Conservation (phyloP, 106 monocot species). For the Amphibolis antarctica region DNA sequence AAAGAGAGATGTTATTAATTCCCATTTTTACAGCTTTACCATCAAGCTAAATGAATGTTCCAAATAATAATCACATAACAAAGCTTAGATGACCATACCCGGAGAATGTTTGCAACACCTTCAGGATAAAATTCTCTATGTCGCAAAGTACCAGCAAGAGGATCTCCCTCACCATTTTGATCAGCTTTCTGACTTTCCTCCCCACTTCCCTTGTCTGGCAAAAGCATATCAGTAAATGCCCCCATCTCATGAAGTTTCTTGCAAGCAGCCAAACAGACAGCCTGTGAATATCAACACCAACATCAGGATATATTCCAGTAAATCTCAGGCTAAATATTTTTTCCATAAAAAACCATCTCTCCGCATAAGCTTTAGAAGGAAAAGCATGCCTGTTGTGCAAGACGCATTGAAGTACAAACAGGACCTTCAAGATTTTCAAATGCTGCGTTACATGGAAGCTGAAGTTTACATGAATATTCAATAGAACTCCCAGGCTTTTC, state of each 20-base stretch:
- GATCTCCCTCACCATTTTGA: slow-evolving; percentile 66
- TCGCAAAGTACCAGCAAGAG: slow-evolving; percentile 77
- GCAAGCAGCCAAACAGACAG: slow-evolving; percentile 95
- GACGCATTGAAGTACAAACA: slow-evolving; percentile 79
- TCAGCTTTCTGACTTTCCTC: slow-evolving; percentile 67
- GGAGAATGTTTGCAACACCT: slow-evolving; percentile 76
- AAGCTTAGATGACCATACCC: slow-evolving; percentile 17
- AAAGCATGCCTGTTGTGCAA: slow-evolving; percentile 72
- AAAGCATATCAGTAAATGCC: slow-evolving; percentile 94
- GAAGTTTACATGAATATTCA: slow-evolving; percentile 96
- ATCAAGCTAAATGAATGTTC: background rate
- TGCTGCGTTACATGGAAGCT: slow-evolving; percentile 95
- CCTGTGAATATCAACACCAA: slow-evolving; percentile 30
- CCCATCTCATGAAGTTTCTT: slow-evolving; percentile 99
- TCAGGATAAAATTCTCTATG: slow-evolving; percentile 99
- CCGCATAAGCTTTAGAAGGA: background rate
- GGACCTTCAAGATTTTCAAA: slow-evolving; percentile 96
- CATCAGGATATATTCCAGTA: background rate
- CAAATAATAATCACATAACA: background rate
- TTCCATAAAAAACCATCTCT: background rate
- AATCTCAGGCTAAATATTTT: background rate
- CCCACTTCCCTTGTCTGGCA: slow-evolving; percentile 85
- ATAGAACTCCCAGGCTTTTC: slow-evolving; percentile 54
- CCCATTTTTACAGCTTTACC: background rate
- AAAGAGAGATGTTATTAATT: too few relatives aligned